Base-by-base conservation (phyloP, 202 grass and related monocot genomes). In the Eragrostis tef region DNA sequence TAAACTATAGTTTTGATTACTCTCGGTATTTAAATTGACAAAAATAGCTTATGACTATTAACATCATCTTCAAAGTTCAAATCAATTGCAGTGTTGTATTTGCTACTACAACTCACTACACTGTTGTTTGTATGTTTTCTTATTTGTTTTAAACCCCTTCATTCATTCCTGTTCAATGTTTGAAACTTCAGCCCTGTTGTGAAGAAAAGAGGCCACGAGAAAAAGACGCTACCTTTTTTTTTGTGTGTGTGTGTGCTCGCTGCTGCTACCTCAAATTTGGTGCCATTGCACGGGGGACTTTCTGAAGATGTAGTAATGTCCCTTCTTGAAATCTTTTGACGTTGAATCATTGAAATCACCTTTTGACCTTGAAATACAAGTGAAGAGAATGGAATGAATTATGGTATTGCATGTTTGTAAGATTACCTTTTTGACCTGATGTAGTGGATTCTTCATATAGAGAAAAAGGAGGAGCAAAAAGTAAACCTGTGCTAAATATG, bases 401-500 rank as follows among this genome's bases (percentile, higher is more conserved):
- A n/a, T n/a, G n/a, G n/a, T n/a, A n/a, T n/a, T n/a, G n/a, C n/a
- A n/a, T n/a, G n/a, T n/a, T n/a, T n/a, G n/a, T n/a, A n/a, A n/a
- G n/a, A 17, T 77, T 64, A 7, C 14, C 26, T 60, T 59, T 71
- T 88, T 80, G 52, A 13, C 46, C 7, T 8, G 64, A 16, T 26
- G 59, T 51, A 84, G 68, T 42, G 51, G 8, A 39, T 59, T 63
- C 17, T 67, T 66, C 11, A 19, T 58, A 58, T 9, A 34, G 2
- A 74, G 24, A 57, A 74, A 31, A 65, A 67, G n/a, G 1, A 57
- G 14, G 12, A 74, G 14, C 50, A 67, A 34, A 64, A 31, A 64
- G 6, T 34, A 29, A 22, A 6, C 6, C 24, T 61, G 1, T 62
- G 62, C 84, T 91, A 52, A 82, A 79, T 83, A 82, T 71, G 9